Percentiles rank a stretch among this genome's conserved stretches.
phyloP scores from a whole-genome alignment of 2,329 filamentous ascomycete genomes.

The Geosmithia flava region DNA sequence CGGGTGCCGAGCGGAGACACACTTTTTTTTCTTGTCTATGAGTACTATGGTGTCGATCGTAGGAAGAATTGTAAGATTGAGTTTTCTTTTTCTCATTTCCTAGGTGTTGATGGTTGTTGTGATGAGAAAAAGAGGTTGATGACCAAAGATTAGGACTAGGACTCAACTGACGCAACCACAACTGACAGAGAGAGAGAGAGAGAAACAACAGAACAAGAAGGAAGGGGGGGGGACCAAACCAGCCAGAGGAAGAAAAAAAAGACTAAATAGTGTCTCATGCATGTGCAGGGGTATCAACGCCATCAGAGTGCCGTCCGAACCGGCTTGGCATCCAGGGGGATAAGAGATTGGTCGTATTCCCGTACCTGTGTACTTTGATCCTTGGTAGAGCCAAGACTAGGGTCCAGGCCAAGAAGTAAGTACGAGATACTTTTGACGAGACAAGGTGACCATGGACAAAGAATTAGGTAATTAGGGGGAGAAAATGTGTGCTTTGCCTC shows the following conservation, averaged over 20 bases:
- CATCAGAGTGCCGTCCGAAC: constrained; percentile 22
- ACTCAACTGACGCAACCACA: no score
- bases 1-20: not conserved
- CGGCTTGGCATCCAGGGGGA: constrained; percentile 18
- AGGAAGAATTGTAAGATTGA: no score
- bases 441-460: no score
- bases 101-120: no score
- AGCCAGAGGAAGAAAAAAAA: not conserved
- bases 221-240: not conserved
- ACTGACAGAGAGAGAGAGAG: no score
- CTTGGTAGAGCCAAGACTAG: not conserved
- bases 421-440: no score
- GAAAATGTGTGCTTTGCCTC: no score
- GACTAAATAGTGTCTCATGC: not conserved
- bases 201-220: no score
- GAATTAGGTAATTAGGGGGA: not conserved
- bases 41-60: not conserved
- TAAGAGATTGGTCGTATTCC: not conserved
- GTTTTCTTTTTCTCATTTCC: no score
- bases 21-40: not conserved
- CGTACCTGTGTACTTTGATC: not conserved
- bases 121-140: no score
- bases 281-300: constrained; percentile 8
- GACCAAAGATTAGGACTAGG: no score
- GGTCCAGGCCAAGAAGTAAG: not conserved